Conservation (phyloP, 2,329 filamentous ascomycete genomes). For the Aspergillus proliferans region DNA sequence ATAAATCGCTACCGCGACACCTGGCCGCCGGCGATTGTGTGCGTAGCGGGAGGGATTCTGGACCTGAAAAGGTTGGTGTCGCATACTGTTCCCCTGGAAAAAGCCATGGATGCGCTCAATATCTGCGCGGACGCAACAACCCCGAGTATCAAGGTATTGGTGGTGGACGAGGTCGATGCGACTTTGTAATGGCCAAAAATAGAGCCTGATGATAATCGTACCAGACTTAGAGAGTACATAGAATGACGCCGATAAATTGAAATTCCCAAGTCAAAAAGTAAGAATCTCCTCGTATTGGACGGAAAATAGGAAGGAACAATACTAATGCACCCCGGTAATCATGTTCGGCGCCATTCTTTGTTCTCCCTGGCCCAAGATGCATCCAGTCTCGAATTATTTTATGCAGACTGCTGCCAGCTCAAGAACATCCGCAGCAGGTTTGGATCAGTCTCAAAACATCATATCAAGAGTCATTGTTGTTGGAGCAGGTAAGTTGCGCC, state of each 20-base stretch:
- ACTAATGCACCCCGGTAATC: not conserved
- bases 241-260: not conserved
- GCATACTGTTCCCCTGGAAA: conserved; percentile 57
- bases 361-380: not conserved
- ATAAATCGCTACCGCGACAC: conserved; percentile 66
- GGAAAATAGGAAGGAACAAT: not conserved
- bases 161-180: conserved; percentile 46
- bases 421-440: not conserved
- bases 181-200: conserved; percentile 1
- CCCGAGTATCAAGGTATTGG: conserved; percentile 56
- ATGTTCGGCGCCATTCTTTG: not conserved
- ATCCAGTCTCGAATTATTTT: not conserved
- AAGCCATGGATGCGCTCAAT: conserved; percentile 54
- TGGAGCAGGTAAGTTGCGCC: not conserved
- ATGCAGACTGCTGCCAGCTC: not conserved
- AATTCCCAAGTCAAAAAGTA: not conserved
- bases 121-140: conserved; percentile 47
- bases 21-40: conserved; percentile 61
- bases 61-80: conserved; percentile 58
- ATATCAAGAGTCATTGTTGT: not conserved
- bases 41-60: conserved; percentile 53
- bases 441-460: not conserved
- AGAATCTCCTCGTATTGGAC: not conserved
- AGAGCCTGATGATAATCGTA: not conserved
- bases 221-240: too few species aligned